Evolutionary conservation across 495 filamentous ascomycete species (phyloP), one percentile per base, ranked within the genome.

Genomic region (Penicillium cataractarum): DNA sequence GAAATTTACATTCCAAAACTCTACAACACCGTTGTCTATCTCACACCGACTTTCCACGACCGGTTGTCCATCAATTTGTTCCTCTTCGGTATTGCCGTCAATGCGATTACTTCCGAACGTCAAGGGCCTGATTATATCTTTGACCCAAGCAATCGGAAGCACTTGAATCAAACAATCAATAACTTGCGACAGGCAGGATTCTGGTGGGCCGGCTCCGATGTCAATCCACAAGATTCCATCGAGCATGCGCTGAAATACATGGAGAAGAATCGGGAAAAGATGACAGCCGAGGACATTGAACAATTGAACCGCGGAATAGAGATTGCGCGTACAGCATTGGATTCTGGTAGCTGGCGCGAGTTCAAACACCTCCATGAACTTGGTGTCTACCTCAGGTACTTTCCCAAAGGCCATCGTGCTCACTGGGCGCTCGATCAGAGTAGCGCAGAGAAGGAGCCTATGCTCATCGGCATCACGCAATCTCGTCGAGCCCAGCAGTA

Each of bases 151-250:
- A 93, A 92, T 67, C 74, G 83, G 26, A 87, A 84, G 42, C 76
- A 81, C 53, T 78, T 97, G 0, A 76, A 84, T 48, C 76, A 84
- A 31, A 79, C 94, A 0, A 88, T 94, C 15, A 83, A 81, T 55
- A 97, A 98, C 70, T 77, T 98, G 32, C 82, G 90, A 26, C 90
- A 96, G 68, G 88, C 91, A n/a, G 90, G 90, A 42, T 96, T 97
- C 68, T 95, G 92, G 77, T 97, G 93, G 82, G 88, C 89, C 9
- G 92, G 93, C 37, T 92, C 90, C 60, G 86, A 87, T 0, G 78
- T 80, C 13, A 85, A 93, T 61, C 81, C 96, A 6, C 51, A 69
- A 6, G 83, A 77, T 19, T 83, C 90, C 4, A 65, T 94, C 6
- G 80, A 90, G 17, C 84, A 83, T 48, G 87, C 88, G 10, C 72